phyloP scores from a whole-genome alignment of 2,329 filamentous ascomycete species.

The Xylariaceae sp. region DNA sequence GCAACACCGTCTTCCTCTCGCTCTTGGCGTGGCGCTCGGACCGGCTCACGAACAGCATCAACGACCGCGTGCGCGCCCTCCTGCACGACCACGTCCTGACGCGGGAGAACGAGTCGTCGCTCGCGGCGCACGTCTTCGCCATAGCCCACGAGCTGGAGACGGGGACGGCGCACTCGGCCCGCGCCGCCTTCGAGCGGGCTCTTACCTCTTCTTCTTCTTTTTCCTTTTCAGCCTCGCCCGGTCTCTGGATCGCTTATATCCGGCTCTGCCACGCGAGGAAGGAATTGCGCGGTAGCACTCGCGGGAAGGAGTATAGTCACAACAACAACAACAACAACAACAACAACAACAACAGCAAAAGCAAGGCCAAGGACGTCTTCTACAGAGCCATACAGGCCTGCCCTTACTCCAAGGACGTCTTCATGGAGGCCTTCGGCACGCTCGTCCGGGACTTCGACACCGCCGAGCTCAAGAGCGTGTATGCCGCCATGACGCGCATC shows the following conservation, averaged over 20 bases:
- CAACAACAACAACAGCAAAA: too few species aligned
- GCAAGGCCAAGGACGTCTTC: constrained; percentile 27
- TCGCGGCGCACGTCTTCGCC: constrained; percentile 43
- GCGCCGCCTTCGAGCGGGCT: constrained; percentile 50
- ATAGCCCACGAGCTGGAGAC: constrained; percentile 45
- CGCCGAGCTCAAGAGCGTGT: constrained; percentile 44
- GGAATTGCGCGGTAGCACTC: constrained; percentile 21
- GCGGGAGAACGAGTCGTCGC: constrained; percentile 36
- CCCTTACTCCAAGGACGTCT: constrained; percentile 41
- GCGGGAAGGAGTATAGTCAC: too few species aligned
- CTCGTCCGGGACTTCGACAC: constrained; percentile 40
- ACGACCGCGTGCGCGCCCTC: constrained; percentile 69
- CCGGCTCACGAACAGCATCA: constrained; percentile 63
- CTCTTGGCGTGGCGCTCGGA: constrained; percentile 70
- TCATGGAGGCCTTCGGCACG: constrained; percentile 48
- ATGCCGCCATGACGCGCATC: constrained; percentile 43
- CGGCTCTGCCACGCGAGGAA: constrained; percentile 36
- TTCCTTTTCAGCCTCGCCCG: too few species aligned
- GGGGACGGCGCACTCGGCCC: constrained; percentile 46
- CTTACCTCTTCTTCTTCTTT: too few species aligned
- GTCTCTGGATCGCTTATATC: constrained; percentile 47
- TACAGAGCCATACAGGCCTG: constrained; percentile 34
- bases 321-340: too few species aligned
- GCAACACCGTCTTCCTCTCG: constrained; percentile 69
- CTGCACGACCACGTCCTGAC: constrained; percentile 48